A percentile compares a stretch with the other conserved stretches of the same genome.
Conservation (phyloP, 1,139 yeast species). For the Geotrichum restrictum region DNA sequence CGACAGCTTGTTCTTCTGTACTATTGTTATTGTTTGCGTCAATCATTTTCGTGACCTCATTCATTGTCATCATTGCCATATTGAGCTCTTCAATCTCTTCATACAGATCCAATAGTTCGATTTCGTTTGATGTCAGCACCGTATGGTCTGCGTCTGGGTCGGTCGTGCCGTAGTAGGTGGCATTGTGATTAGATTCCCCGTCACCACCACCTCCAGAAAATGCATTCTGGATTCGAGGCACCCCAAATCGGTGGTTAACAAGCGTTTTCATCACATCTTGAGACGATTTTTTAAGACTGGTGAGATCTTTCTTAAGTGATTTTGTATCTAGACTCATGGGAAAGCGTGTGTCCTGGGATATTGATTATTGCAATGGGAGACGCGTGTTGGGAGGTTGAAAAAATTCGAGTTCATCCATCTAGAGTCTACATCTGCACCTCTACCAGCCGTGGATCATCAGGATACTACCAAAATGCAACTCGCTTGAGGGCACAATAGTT, state of each 20-base stretch:
- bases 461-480: too few species aligned
- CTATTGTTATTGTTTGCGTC: not conserved
- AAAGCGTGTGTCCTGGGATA: not conserved
- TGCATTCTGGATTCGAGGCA: slow-evolving; percentile 6
- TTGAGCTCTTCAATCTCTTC: slow-evolving; percentile 10
- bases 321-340: not conserved
- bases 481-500: too few species aligned
- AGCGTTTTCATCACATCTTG: not conserved
- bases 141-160: slow-evolving; percentile 1
- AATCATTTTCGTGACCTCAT: not conserved
- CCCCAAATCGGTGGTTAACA: not conserved
- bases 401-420: not conserved
- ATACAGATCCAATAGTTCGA: slow-evolving; percentile 3
- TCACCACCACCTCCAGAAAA: not conserved
- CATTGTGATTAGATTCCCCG: not conserved
- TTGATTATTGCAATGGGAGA: not conserved
- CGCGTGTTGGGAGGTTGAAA: not conserved
- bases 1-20: too few species aligned
- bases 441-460: not conserved
- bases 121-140: slow-evolving; percentile 7
- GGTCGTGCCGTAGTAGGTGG: not conserved
- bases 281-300: slow-evolving; percentile 1
- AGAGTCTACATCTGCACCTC: not conserved
- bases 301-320: not conserved
- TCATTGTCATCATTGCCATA: slow-evolving; percentile 3